Base-by-base conservation (phyloP, 495 filamentous ascomycete genomes). In the Penicillium malachiteum region DNA sequence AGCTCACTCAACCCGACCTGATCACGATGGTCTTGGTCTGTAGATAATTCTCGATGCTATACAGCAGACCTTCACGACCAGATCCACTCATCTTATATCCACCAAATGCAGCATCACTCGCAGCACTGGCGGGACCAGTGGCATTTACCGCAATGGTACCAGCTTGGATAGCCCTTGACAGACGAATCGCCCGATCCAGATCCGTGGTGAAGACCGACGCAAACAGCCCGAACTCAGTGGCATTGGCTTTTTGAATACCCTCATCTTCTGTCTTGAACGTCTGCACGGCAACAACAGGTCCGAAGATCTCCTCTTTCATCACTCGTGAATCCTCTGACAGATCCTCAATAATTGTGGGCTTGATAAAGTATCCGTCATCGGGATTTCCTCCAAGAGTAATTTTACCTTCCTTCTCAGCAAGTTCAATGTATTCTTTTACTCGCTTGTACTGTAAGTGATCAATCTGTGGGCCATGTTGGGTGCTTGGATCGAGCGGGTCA, bases 1-100 rank as follows among this genome's bases (percentile, higher is more conserved):
- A 39, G 0, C 12, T 14, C 35, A 26, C 17, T 13, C 12, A 40
- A 45, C 10, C n/a, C 21, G 56, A 59, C 52, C 63, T 64, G 16
- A 72, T 69, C 51, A 75, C 44, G 39, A 77, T 69, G 35, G 72
- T 71, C 67, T 83, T 82, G 0, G 66, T 75, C 68, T 82, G 77
- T 38, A 82, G 55, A 53, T 37, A 37, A 40, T 72, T 76, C 32
- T 78, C 69, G 59, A 82, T 65, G 52, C 75, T 78, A 57, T 76
- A 65, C 56, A 71, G 18, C 61, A 54, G 42, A 40, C 60, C 47
- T 74, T 94, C 89, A 18, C 91, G 73, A 3, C 91, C 92, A 64
- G 89, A 88, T n/a, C 91, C 93, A 67, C 86, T 90, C 81, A 92
- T 88, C 78, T 96, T 96, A 47, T 91, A 88, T 1, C 93, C 92